A percentile compares a stretch with the other conserved stretches of the same genome.
phyloP scores from a whole-genome alignment of 148 eudicot genomes.

The Talinum fruticosum region DNA sequence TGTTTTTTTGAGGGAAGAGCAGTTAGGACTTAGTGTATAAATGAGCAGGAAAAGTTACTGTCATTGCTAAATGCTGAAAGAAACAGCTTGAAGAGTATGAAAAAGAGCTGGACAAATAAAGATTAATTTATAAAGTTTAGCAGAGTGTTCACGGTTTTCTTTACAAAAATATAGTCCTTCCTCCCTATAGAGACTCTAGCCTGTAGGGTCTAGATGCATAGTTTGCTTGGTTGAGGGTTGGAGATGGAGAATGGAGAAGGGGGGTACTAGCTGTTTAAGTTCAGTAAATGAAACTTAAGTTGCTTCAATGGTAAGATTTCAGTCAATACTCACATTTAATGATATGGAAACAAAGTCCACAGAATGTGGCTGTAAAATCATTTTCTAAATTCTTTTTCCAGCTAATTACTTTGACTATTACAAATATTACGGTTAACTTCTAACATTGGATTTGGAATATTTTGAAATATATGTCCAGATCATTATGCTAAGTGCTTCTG shows the following conservation, averaged over 20 bases:
- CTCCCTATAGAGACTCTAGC: too few species aligned
- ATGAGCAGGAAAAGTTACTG: too few species aligned
- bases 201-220: background rate
- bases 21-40: too few species aligned
- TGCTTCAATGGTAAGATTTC: background rate
- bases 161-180: too few species aligned
- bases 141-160: too few species aligned
- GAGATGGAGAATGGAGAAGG: background rate
- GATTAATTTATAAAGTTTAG: too few species aligned
- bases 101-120: too few species aligned
- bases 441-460: background rate
- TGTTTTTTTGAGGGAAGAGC: too few species aligned
- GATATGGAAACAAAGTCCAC: background rate
- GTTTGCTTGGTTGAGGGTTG: background rate
- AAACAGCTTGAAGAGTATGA: too few species aligned
- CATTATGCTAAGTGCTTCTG: constrained; percentile 91
- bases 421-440: background rate
- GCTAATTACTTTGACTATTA: background rate
- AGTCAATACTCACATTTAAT: background rate
- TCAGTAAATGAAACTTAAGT: background rate
- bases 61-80: too few species aligned
- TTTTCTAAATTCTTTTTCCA: background rate
- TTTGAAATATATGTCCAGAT: constrained; percentile 44
- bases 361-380: background rate
- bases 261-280: background rate